Evolutionary conservation across 768 basidiomycete species (phyloP).

Genomic region (Chalciporus sphaerocephalus): DNA sequence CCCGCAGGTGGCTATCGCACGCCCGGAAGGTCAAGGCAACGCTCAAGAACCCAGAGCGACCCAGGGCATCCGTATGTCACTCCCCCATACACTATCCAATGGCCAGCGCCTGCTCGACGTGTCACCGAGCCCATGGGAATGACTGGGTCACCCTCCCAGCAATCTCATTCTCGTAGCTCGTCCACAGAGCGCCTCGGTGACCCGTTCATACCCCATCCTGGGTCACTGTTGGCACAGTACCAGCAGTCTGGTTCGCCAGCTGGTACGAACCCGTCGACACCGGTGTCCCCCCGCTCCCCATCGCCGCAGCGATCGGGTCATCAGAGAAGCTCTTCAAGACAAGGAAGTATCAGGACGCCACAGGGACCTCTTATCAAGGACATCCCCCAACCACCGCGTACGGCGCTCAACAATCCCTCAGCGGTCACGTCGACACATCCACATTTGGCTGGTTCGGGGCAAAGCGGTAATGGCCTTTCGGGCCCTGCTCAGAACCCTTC

Average conservation of each 20-base stretch:
- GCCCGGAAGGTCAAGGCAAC: slow-evolving; percentile 10
- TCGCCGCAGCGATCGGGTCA: slow-evolving; percentile 16
- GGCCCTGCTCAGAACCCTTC: slow-evolving; percentile 3
- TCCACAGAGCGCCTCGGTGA: slow-evolving; percentile 19
- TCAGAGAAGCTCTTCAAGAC: slow-evolving; percentile 18
- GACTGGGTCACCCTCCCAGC: background rate
- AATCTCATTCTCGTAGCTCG: slow-evolving; percentile 18
- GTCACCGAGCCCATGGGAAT: slow-evolving; percentile 13
- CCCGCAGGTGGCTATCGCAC: slow-evolving; percentile 7
- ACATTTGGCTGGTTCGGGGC: slow-evolving; percentile 4
- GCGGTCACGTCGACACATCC: slow-evolving; percentile 16
- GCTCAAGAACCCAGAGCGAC: slow-evolving; percentile 20
- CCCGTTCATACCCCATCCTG: slow-evolving; percentile 9
- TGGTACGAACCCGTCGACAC: slow-evolving; percentile 8
- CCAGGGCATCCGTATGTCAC: slow-evolving; percentile 18
- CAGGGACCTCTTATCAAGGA: slow-evolving; percentile 17
- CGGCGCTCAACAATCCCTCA: slow-evolving; percentile 10
- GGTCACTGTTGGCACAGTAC: slow-evolving; percentile 8
- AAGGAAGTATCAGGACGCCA: slow-evolving; percentile 14
- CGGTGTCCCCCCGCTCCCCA: slow-evolving; percentile 14
- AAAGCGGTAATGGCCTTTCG: background rate
- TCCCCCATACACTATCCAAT: slow-evolving; percentile 22
- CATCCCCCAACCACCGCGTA: slow-evolving; percentile 18
- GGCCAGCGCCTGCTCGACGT: slow-evolving; percentile 26
- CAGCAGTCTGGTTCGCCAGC: slow-evolving; percentile 5